These are phyloP conservation scores for Zymoseptoria passerinii DNA, from an alignment of 2,329 filamentous ascomycete species.

Conservation along the genomic window DNA sequence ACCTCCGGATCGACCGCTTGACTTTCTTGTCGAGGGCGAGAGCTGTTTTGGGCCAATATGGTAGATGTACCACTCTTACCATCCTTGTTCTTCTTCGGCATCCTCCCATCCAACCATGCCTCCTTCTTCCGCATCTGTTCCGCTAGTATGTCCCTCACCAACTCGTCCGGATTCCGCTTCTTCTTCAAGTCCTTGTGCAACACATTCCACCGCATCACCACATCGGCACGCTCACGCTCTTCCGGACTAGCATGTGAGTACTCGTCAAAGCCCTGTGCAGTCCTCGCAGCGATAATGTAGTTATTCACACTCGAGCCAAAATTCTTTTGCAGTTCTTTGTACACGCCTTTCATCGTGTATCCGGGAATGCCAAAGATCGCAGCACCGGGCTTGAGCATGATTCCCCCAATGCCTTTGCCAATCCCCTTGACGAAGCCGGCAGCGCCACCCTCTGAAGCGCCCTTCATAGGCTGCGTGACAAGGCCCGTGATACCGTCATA, in stretches of 20 bases:
- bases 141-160: slow-evolving; percentile 37
- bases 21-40: background rate
- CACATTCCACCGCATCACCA: slow-evolving; percentile 58
- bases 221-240: slow-evolving; percentile 56
- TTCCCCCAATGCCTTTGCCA: slow-evolving; percentile 67
- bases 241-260: slow-evolving; percentile 45
- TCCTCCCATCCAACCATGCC: slow-evolving; percentile 8
- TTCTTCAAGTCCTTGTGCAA: slow-evolving; percentile 51
- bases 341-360: slow-evolving; percentile 69
- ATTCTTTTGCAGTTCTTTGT: slow-evolving; percentile 61
- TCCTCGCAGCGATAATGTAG: slow-evolving; percentile 70
- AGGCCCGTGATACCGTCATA: slow-evolving; percentile 70
- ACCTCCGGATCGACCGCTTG: slow-evolving; percentile 16
- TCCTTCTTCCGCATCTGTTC: slow-evolving; percentile 28
- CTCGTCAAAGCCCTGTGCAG: slow-evolving; percentile 66
- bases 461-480: slow-evolving; percentile 62
- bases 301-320: slow-evolving; percentile 65
- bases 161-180: slow-evolving; percentile 50
- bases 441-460: slow-evolving; percentile 53
- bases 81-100: slow-evolving; percentile 9
- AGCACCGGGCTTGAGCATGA: slow-evolving; percentile 66
- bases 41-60: background rate
- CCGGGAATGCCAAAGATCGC: slow-evolving; percentile 51
- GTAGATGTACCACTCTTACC: slow-evolving; percentile 5
- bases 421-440: slow-evolving; percentile 67